Conservation (phyloP, 371 early-diverging fungal genomes). For the Circinella umbellata region DNA sequence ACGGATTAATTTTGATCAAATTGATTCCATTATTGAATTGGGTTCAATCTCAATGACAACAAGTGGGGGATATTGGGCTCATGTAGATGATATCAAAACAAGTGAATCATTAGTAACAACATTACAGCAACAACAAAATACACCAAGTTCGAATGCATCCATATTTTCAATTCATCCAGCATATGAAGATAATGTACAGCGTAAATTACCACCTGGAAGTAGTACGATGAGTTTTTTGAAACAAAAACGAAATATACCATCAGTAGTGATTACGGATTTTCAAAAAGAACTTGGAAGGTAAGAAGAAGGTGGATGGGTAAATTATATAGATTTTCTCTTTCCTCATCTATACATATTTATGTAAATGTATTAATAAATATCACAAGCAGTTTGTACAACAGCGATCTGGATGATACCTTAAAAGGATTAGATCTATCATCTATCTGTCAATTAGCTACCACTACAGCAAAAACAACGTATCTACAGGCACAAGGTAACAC, state of each 20-base stretch:
- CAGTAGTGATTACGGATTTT: constrained; percentile 72
- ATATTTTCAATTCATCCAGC: constrained; percentile 42
- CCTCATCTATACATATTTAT: no score
- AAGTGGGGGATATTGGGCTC: constrained; percentile 40
- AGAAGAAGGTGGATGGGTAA: not conserved
- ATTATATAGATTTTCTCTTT: not conserved
- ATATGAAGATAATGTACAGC: constrained; percentile 50
- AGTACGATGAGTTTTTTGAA: constrained; percentile 77
- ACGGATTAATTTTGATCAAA: constrained; percentile 65
- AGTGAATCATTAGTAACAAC: constrained; percentile 25
- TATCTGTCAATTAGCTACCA: constrained; percentile 67
- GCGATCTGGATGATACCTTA: constrained; percentile 64
- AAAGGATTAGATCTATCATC: constrained; percentile 36
- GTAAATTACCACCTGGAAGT: constrained; percentile 71
- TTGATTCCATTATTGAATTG: constrained; percentile 63
- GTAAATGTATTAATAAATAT: no score
- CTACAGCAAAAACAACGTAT: constrained; percentile 58
- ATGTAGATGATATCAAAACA: constrained; percentile 46
- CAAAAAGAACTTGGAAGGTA: constrained; percentile 53
- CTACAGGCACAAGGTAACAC: constrained; percentile 51
- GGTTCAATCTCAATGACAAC: constrained; percentile 46
- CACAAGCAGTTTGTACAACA: constrained; percentile 59
- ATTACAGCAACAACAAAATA: constrained; percentile 17
- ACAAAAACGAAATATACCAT: constrained; percentile 60
- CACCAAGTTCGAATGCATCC: not conserved